Evolutionary conservation across 148 eudicot genomes (phyloP), one percentile per base, ranked within the genome.

Genomic region (Chenopodium suecicum): DNA sequence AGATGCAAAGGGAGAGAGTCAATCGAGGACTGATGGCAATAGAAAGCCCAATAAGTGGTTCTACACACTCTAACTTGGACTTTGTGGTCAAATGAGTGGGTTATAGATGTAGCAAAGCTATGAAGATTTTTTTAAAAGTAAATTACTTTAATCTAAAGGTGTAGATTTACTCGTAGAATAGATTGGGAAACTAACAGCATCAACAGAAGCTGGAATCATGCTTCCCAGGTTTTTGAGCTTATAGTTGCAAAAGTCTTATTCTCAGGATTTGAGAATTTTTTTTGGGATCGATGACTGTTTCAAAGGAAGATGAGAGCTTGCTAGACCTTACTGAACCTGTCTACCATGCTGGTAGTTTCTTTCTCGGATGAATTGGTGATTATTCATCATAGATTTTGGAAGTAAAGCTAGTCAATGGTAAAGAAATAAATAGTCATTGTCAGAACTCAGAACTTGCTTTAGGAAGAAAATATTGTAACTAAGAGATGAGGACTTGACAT

Each of bases 371-470:
- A 31, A 13, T 67, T 44, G 7, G n/a, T 31, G 73, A 29, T 32
- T 9, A 34, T 8, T 14, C n/a, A 2, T 32, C 20, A 37, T 37
- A 6, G 25, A 20, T 22, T 70, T 19, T 70, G 74, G 73, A 22
- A 69, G 17, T 13, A 41, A 50, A 70, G 50, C 25, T 70, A 70
- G 74, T 70, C 50, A 70, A 70, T 70, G 74, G 14, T 25, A 70
- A 31, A 68, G 44, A 68, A 56, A 5, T 12, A 70, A 31, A 68
- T 20, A 32, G 17, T 13, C 62, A 56, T 14, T 17, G 17, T 17
- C 17, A 2, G 22, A 14, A 56, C 62, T 17, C 17, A 2, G 7
- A 14, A 56, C 62, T 56, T 56, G 19, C 20, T 14, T 56, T 56
- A 3, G 62, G 62, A 56, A 56, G 62, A 17, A 16, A 12, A 14